Conservation (phyloP, 1,284 basidiomycete genomes). For the Bondarzewia mesenterica region DNA sequence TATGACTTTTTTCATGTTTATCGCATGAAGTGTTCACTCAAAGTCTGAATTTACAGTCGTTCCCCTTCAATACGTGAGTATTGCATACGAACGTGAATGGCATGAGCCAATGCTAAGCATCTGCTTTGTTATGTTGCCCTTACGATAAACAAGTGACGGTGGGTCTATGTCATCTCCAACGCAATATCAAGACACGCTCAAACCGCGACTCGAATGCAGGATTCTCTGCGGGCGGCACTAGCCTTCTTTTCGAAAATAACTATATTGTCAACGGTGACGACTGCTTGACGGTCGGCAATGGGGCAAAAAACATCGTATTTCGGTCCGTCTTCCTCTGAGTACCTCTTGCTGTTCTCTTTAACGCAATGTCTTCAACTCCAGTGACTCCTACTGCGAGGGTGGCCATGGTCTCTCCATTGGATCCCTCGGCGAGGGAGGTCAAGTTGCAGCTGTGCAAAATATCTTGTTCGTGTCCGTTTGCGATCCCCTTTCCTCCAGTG, state of each 20-base stretch:
- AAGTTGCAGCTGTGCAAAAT: constrained; percentile 46
- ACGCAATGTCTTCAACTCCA: background rate
- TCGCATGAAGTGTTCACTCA: background rate
- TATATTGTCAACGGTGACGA: constrained; percentile 53
- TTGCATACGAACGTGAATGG: background rate
- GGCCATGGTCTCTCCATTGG: constrained; percentile 57
- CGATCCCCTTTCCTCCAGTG: background rate
- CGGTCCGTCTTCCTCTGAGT: constrained; percentile 23
- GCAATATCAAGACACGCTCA: background rate
- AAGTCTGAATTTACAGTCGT: constrained; percentile 27
- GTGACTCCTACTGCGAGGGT: constrained; percentile 36
- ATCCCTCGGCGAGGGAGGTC: constrained; percentile 43
- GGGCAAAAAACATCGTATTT: constrained; percentile 49
- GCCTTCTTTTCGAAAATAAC: constrained; percentile 52
- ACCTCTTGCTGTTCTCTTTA: background rate
- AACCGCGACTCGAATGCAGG: constrained; percentile 23
- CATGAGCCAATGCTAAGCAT: background rate
- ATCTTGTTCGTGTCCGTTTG: constrained; percentile 32
- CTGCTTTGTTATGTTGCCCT: background rate
- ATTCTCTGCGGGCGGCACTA: constrained; percentile 47
- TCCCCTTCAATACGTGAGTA: constrained; percentile 56
- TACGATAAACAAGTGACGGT: background rate
- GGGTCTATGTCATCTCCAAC: background rate
- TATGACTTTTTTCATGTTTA: constrained; percentile 1
- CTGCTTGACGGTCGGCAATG: constrained; percentile 49